phyloP scores from a whole-genome alignment of 805 yeast species.

The Spathaspora boniae region DNA sequence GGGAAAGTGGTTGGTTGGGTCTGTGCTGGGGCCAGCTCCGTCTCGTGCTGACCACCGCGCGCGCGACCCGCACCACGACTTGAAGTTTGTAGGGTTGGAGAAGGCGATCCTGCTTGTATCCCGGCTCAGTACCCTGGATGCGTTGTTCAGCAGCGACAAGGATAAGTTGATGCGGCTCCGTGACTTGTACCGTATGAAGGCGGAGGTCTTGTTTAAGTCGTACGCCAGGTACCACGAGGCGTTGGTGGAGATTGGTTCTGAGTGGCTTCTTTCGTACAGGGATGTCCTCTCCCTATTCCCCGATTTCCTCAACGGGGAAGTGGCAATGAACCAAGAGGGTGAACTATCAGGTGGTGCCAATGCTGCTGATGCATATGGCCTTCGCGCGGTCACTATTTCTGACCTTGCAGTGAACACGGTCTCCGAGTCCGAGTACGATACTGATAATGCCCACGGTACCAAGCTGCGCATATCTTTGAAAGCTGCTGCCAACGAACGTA shows the following conservation, averaged over 20 bases:
- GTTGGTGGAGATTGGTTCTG: conserved; percentile 36
- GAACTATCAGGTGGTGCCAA: conserved; percentile 1
- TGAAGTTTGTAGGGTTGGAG: conserved; percentile 28
- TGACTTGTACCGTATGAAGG: conserved; percentile 33
- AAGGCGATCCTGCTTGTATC: conserved; percentile 30
- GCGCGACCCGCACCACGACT: conserved; percentile 26
- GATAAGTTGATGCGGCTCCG: conserved; percentile 31
- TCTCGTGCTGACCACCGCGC: conserved; percentile 9
- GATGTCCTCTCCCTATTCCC: conserved; percentile 38
- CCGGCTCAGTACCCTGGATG: conserved; percentile 21
- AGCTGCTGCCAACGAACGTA: conserved; percentile 8
- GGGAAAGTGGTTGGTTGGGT: conserved; percentile 13
- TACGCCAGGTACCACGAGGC: conserved; percentile 36
- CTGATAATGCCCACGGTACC: conserved; percentile 7
- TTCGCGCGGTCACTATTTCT: conserved; percentile 16
- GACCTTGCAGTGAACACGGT: conserved; percentile 14
- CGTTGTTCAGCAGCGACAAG: conserved; percentile 24
- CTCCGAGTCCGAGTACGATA: conserved; percentile 10
- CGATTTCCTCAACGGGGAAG: conserved; percentile 30
- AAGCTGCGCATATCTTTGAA: neutral
- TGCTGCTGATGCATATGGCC: neutral
- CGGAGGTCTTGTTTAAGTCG: conserved; percentile 27
- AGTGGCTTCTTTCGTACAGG: conserved; percentile 35
- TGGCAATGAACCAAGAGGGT: no score
- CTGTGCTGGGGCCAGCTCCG: no score